Evolutionary conservation across 306 rosid species (phyloP).

Genomic region (Prosopis cineraria): DNA sequence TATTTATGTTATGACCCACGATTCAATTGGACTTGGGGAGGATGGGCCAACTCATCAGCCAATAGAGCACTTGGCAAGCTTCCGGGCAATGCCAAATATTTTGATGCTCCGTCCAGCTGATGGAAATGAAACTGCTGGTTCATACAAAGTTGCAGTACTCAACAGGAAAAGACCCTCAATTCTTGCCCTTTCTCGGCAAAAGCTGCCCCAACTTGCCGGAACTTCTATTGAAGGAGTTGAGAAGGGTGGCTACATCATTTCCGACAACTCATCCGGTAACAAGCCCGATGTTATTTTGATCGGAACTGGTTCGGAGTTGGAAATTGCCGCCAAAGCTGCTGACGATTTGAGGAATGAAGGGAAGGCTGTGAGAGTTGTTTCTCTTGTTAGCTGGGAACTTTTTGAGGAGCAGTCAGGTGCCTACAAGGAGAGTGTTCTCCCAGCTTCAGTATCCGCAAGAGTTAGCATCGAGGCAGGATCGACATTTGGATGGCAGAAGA

Average conservation of each 20-base stretch:
- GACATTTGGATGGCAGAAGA: constrained; percentile 89
- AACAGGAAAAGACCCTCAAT: constrained; percentile 90
- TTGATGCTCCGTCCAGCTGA: constrained; percentile 99
- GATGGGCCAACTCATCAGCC: constrained; percentile 99
- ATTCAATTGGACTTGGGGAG: constrained; percentile 98
- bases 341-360: constrained; percentile 93
- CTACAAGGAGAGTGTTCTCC: constrained; percentile 97
- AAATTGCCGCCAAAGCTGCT: constrained; percentile 83
- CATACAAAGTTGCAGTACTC: constrained; percentile 82
- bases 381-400: constrained; percentile 95
- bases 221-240: constrained; percentile 90
- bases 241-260: constrained; percentile 91
- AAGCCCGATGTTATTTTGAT: constrained; percentile 92
- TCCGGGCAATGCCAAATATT: constrained; percentile 96
- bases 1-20: constrained; percentile 96
- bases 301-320: constrained; percentile 96
- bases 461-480: constrained; percentile 98
- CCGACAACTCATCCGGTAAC: constrained; percentile 87
- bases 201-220: constrained; percentile 80
- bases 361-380: constrained; percentile 90
- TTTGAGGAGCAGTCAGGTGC: constrained; percentile 83
- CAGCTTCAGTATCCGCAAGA: constrained; percentile 82
- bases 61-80: constrained; percentile 96
- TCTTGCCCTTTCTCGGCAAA: constrained; percentile 94
- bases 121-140: constrained; percentile 98